Conservation (phyloP, 805 yeast genomes). For the Yarrowia osloensis region DNA sequence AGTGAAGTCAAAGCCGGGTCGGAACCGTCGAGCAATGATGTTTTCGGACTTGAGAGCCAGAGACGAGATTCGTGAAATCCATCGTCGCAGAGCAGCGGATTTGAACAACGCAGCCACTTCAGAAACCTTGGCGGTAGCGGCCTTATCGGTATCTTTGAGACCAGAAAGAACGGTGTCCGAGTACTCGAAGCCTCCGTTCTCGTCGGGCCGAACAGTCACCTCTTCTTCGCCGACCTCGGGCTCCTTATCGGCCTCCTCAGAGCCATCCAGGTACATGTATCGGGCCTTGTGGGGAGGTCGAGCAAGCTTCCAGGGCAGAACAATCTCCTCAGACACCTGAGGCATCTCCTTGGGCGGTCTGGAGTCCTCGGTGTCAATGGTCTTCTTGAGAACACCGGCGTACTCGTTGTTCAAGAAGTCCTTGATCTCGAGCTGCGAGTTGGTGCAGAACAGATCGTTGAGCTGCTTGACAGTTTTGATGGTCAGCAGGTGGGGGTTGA, state of each 20-base stretch:
- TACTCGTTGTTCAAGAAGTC: constrained; percentile 61
- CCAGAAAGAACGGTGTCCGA: not conserved
- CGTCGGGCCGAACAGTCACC: constrained; percentile 35
- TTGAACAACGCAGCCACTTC: constrained; percentile 61
- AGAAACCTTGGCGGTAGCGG: constrained; percentile 44
- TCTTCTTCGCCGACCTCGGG: constrained; percentile 32
- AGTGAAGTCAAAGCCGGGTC: constrained; percentile 94
- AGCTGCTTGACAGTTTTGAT: constrained; percentile 48
- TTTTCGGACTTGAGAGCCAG: constrained; percentile 63
- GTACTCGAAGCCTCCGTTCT: constrained; percentile 26
- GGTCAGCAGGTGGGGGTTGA: constrained; percentile 57
- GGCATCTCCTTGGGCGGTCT: constrained; percentile 56
- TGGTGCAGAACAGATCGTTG: constrained; percentile 58
- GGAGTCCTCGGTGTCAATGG: constrained; percentile 57
- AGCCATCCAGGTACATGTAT: constrained; percentile 74
- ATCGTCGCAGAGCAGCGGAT: constrained; percentile 64
- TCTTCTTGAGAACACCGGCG: constrained; percentile 50
- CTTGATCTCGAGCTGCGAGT: constrained; percentile 67
- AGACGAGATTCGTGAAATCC: constrained; percentile 65
- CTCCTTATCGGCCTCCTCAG: constrained; percentile 38
- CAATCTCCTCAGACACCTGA: constrained; percentile 53
- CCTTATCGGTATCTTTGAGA: constrained; percentile 28
- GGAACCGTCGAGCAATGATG: constrained; percentile 75
- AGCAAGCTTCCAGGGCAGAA: constrained; percentile 84
- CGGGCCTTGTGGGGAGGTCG: constrained; percentile 93